Percentiles rank a stretch among this genome's conserved stretches.
Conservation (phyloP, 768 basidiomycete genomes). For the Leccinum boreale region DNA sequence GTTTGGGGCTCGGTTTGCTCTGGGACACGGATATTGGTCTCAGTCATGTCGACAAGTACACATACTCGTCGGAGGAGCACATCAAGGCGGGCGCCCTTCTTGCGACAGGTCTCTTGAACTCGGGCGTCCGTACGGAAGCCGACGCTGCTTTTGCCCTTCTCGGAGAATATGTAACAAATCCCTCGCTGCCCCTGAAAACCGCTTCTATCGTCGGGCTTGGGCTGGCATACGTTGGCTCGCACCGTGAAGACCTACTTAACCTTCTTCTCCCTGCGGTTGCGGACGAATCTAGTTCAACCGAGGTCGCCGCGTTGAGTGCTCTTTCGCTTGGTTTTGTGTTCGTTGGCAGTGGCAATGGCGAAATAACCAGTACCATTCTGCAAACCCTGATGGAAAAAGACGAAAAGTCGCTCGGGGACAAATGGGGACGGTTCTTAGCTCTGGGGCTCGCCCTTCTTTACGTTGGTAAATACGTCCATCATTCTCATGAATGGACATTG, state of each 20-base stretch:
- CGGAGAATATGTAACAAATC: conserved; percentile 85
- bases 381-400: conserved; percentile 88
- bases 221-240: conserved; percentile 92
- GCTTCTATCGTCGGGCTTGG: conserved; percentile 91
- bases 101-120: conserved; percentile 90
- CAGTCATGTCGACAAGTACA: conserved; percentile 94
- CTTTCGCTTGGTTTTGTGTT: conserved; percentile 93
- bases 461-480: conserved; percentile 56
- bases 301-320: conserved; percentile 81
- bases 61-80: conserved; percentile 92
- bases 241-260: conserved; percentile 77
- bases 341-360: conserved; percentile 92
- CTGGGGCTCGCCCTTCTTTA: conserved; percentile 88
- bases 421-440: conserved; percentile 91
- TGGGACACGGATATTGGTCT: conserved; percentile 97
- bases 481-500: not conserved
- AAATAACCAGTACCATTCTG: conserved; percentile 83
- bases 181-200: conserved; percentile 77
- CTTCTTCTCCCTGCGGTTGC: conserved; percentile 78
- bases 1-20: conserved; percentile 85
- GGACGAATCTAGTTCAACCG: conserved; percentile 83
- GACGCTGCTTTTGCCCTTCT: conserved; percentile 91
- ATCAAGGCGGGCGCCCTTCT: conserved; percentile 98
- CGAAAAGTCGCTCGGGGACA: conserved; percentile 77
- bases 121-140: conserved; percentile 85